Base-by-base conservation (phyloP, 176 grass and related monocot genomes). In the Paspalum notatum region DNA sequence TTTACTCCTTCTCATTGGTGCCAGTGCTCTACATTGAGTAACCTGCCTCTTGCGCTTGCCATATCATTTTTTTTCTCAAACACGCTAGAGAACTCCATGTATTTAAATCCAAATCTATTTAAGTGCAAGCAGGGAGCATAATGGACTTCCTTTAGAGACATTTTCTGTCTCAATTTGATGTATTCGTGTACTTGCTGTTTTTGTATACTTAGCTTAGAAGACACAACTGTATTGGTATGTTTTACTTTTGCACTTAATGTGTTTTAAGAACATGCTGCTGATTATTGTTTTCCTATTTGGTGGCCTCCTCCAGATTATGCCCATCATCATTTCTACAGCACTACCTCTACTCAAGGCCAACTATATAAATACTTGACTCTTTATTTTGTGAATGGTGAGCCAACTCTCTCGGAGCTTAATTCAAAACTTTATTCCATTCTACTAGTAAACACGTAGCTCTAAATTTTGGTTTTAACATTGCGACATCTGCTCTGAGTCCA, bases 371-470 rank as follows among this genome's bases (percentile, higher is more conserved):
- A 18, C 40, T 61, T 24, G 5, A 83, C 25, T 53, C 50, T 58
- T 57, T 5, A 49, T 21, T 49, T 56, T 48, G 74, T 78, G 68
- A 78, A 25, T 56, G 57, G 74, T 78, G 68, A 78, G 40, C 15
- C 44, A n/a, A 72, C 25, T 70, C 21, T 76, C 20, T 71, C 39
- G 14, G 4, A n/a, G 57, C 20, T 57, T 79, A 56, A 75, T 70
- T 57, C 47, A 65, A 38, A 80, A 20, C 14, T 49, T 65, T 85
- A 46, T 85, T 81, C 54, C 41, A 49, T 70, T 80, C 11, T 71
- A 64, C 47, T 49, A n/a, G 48, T 63, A 57, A 11, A 71, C 46
- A 41, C 3, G 4, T 38, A 81, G 54, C 26, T 76, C 72, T 50
- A 47, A 41, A 81, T 76, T 55, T 57, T 43, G 55, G n/a, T 81